Base-by-base conservation (phyloP, 352 stramenopile genomes). In the Pythium rhizo-oryzae region DNA sequence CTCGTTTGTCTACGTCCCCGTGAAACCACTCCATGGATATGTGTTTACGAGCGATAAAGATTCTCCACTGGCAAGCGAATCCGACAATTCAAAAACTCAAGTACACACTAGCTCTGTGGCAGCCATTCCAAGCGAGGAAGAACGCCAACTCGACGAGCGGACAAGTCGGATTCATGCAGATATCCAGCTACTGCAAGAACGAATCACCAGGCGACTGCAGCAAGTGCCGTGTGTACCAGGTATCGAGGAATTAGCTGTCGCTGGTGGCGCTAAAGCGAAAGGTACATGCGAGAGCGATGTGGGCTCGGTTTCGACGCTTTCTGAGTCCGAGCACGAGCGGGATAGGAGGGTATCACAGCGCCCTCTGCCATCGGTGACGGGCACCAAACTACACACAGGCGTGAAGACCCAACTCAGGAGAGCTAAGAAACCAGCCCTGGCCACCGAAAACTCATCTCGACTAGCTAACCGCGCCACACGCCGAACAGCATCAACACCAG, bases 121-220 rank as follows among this genome's bases (percentile, higher is more conserved):
- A 25, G n/a, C 15, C 18, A 35, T 55, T 13, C 50, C 44, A 28
- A 70, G 49, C 43, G 69, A 64, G 15, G 69, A 71, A 62, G 82
- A 87, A 59, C 60, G 71, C 2, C 57, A 72, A 35, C 81, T 94
- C 21, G 82, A 94, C 19, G 72, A 74, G 8, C 84, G 85, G 43
- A 85, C 83, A 1, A 87, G 56, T 47, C 91, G 82, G 28, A 75
- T 94, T 28, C 86, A 92, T 60, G 81, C 89, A 57, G 86, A 94
- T 58, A 87, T 93, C 43, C 80, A 81, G 18, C 59, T 81, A 15
- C 68, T 95, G 5, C 87, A 95, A 49, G 74, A 90, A 24, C 72
- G 83, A 1, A 87, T 95, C 44, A 76, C 81, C 12, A 81, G 82
- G 41, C 74, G 84, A 16, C 73, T 93, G 7, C 75, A 89, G 44